A percentile compares a stretch with the other conserved stretches of the same genome.
Evolutionary conservation across 2,329 filamentous ascomycete species (phyloP).

Genomic region (Fusarium sp.): DNA sequence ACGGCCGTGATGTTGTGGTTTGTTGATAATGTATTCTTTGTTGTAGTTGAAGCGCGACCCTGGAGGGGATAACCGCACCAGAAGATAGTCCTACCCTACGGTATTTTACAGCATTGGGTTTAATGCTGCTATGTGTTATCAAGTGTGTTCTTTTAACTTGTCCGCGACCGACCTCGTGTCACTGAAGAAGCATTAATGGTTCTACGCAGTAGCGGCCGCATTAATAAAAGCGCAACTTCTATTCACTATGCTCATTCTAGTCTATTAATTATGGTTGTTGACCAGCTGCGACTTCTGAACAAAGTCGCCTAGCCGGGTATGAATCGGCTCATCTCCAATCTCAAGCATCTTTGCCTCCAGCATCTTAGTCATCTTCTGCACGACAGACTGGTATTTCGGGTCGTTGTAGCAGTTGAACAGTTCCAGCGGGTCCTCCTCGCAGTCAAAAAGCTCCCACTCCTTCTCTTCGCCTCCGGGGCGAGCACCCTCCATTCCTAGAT

Average conservation of each 20-base stretch:
- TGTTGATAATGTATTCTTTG: background rate
- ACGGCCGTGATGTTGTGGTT: background rate
- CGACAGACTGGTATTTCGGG: background rate
- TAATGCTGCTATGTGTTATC: too few relatives aligned
- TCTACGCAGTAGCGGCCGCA: background rate
- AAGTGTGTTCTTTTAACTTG: too few relatives aligned
- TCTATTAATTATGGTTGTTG: background rate
- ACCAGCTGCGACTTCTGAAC: background rate
- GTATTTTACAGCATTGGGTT: too few relatives aligned
- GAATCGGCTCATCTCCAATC: background rate
- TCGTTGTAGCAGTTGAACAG: slow-evolving; percentile 52
- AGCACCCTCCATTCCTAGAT: slow-evolving; percentile 58
- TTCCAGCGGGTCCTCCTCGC: slow-evolving; percentile 60
- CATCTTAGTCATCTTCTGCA: background rate
- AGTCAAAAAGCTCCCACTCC: slow-evolving; percentile 68
- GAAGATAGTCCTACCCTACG: background rate
- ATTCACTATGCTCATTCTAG: background rate
- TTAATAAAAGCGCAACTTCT: background rate
- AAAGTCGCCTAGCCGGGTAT: background rate
- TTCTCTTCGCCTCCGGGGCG: slow-evolving; percentile 54
- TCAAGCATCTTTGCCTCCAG: background rate
- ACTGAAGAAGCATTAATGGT: background rate
- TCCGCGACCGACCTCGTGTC: background rate
- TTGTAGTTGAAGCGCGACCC: background rate
- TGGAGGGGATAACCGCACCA: background rate